Evolutionary conservation across 2,329 filamentous ascomycete genomes (phyloP).

Genomic region (Nemania sp.): DNA sequence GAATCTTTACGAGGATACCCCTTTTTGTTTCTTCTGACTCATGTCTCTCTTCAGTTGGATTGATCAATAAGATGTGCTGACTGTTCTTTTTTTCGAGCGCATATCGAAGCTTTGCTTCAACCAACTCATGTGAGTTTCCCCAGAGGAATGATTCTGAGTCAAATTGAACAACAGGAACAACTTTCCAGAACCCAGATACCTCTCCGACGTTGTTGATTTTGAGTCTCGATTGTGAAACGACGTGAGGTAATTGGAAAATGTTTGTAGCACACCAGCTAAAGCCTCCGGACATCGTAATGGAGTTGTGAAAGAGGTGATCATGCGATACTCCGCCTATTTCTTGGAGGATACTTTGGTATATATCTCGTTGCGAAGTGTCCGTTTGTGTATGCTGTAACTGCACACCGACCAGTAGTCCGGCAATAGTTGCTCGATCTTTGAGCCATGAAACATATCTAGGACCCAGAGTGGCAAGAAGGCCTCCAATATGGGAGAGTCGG

Average conservation of each 20-base stretch:
- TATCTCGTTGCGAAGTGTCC: conserved; percentile 1
- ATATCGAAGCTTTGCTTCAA: conserved; percentile 2
- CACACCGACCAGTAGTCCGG: neutral
- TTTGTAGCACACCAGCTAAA: conserved; percentile 9
- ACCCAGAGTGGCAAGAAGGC: neutral
- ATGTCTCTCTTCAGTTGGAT: neutral
- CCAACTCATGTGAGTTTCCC: neutral
- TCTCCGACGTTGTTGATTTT: conserved; percentile 1
- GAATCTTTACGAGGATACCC: neutral
- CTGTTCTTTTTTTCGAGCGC: neutral
- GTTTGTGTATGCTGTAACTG: neutral
- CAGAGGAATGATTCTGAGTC: neutral
- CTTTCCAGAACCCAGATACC: neutral
- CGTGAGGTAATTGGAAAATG: neutral
- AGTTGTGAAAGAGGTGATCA: conserved; percentile 5
- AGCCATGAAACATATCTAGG: conserved; percentile 9
- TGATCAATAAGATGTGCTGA: neutral
- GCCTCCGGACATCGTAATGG: conserved; percentile 2
- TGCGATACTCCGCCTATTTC: neutral
- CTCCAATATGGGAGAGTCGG: neutral
- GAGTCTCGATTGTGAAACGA: neutral
- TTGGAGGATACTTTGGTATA: conserved; percentile 4
- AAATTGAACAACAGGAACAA: neutral
- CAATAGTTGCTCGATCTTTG: conserved; percentile 8
- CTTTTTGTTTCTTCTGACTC: neutral